A percentile compares a stretch with the other conserved stretches of the same genome.
Conservation (phyloP, 2,329 filamentous ascomycete species). For the Aspergillus hortae region DNA sequence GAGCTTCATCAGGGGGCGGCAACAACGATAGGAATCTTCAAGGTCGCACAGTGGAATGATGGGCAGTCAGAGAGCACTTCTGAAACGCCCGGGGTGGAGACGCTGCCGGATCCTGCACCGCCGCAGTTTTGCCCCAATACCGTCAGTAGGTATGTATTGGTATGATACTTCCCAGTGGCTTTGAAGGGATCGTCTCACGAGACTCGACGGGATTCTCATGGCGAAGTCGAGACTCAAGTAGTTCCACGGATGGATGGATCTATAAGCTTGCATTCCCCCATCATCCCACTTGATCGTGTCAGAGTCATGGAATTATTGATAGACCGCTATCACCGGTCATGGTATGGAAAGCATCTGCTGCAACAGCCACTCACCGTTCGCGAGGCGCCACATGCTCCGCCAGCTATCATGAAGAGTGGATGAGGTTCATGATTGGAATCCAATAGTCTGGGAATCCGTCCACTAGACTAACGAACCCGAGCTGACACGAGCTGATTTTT, state of each 20-base stretch:
- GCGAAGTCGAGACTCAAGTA: no score
- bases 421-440: slow-evolving; percentile 2
- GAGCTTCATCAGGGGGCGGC: no score
- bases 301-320: no score
- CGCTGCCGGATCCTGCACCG: slow-evolving; percentile 6
- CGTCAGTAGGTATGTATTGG: neutral
- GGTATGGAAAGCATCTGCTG: neutral
- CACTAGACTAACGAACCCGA: neutral
- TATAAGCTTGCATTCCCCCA: no score
- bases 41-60: slow-evolving; percentile 3
- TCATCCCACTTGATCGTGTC: no score
- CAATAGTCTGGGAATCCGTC: slow-evolving; percentile 5
- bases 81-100: slow-evolving; percentile 18
- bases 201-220: no score
- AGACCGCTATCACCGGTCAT: neutral
- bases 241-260: no score
- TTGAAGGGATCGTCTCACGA: neutral
- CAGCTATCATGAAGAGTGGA: slow-evolving; percentile 2
- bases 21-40: no score
- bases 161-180: neutral
- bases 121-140: slow-evolving; percentile 3
- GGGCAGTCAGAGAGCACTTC: slow-evolving; percentile 8
- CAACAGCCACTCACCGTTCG: slow-evolving; percentile 5
- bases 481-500: neutral
- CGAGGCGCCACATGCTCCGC: slow-evolving; percentile 8